Percentiles rank a stretch among this genome's conserved stretches.
These are phyloP conservation scores for Henckelia pumila DNA, from an alignment of 257 asterid genomes.

Conservation along the genomic window DNA sequence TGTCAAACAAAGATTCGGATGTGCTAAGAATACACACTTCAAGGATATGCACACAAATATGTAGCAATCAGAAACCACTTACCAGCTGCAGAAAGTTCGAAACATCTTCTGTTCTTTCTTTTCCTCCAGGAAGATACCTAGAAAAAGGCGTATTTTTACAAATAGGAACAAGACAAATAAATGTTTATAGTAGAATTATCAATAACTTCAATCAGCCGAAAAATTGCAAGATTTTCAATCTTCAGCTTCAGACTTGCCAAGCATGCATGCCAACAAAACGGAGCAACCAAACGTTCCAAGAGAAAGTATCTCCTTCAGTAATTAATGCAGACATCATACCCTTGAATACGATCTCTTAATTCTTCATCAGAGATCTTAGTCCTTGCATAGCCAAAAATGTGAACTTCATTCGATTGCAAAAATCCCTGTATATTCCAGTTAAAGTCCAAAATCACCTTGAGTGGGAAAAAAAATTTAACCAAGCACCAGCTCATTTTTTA, in stretches of 20 bases:
- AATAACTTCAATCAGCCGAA: not conserved
- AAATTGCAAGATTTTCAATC: not conserved
- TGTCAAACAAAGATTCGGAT: conserved; percentile 5
- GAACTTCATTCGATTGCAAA: conserved; percentile 75
- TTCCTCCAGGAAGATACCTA: conserved; percentile 42
- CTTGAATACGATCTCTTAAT: conserved; percentile 73
- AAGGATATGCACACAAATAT: not conserved
- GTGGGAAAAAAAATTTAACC: not conserved
- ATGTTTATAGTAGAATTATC: not conserved
- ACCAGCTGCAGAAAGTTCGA: conserved; percentile 49
- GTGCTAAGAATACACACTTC: conserved; percentile 12
- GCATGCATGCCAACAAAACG: not conserved
- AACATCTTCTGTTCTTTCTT: conserved; percentile 32
- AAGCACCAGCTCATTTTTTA: not conserved
- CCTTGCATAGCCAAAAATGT: conserved; percentile 97
- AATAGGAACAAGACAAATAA: not conserved
- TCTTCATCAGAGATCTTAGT: conserved; percentile 81
- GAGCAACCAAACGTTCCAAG: not conserved
- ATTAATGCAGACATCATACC: conserved; percentile 43
- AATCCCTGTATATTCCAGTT: conserved; percentile 60
- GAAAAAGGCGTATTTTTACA: not conserved
- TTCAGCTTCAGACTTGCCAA: conserved; percentile 3
- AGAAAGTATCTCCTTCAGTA: not conserved
- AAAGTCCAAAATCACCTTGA: conserved; percentile 19
- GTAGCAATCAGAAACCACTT: conserved; percentile 2